These are phyloP conservation scores for Colletotrichum sp. DNA, from an alignment of 2,329 filamentous ascomycete species.

Conservation along the genomic window DNA sequence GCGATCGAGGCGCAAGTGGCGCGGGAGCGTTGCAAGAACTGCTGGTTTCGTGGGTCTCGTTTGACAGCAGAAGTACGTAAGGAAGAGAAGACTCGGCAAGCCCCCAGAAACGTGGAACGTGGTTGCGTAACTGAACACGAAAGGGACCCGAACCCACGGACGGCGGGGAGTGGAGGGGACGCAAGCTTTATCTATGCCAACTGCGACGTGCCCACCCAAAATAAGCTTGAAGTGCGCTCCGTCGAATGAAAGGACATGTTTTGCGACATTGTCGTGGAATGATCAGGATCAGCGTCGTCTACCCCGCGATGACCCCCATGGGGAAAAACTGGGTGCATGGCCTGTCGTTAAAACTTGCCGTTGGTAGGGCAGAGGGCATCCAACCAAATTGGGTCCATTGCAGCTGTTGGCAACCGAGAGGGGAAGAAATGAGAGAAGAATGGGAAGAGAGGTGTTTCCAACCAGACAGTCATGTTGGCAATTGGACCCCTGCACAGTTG, in stretches of 20 bases:
- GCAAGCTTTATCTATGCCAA: slow-evolving; percentile 19
- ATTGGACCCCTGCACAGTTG: background rate
- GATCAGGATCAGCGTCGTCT: slow-evolving; percentile 7
- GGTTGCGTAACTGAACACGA: background rate
- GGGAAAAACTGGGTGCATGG: slow-evolving; percentile 2
- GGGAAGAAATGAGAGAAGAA: background rate
- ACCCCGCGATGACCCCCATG: slow-evolving; percentile 20
- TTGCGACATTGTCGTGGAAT: background rate
- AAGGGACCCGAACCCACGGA: background rate
- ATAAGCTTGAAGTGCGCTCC: slow-evolving; percentile 6
- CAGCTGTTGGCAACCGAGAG: background rate
- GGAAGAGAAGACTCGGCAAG: background rate
- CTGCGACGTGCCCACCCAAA: slow-evolving; percentile 1
- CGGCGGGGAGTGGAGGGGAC: background rate
- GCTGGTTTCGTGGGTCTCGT: background rate
- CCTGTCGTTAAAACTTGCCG: slow-evolving; percentile 13
- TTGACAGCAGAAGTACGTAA: background rate
- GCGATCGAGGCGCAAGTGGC: background rate
- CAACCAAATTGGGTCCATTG: background rate
- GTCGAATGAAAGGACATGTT: background rate
- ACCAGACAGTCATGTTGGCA: background rate
- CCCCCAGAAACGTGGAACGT: background rate
- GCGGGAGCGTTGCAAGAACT: accelerated
- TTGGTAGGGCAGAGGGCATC: background rate
- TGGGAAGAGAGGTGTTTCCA: background rate